These are phyloP conservation scores for Diaporthe sp. DNA, from an alignment of 2,329 filamentous ascomycete genomes.

Conservation along the genomic window DNA sequence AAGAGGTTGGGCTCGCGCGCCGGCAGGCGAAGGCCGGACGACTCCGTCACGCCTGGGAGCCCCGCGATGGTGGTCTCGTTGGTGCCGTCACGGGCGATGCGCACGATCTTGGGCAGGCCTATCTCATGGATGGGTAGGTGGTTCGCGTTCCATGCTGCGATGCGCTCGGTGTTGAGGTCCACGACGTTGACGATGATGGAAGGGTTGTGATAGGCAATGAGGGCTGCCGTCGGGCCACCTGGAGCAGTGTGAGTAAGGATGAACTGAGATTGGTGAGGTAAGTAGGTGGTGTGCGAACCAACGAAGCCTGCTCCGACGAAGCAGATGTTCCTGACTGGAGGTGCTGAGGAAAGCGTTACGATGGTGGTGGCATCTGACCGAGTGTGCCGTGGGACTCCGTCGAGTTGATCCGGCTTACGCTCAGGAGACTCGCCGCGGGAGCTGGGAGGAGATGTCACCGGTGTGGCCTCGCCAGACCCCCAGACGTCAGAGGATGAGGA, in stretches of 20 bases:
- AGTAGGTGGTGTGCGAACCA: conserved; percentile 55
- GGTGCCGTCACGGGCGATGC: conserved; percentile 58
- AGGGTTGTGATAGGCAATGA: conserved; percentile 72
- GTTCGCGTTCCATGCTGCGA: conserved; percentile 70
- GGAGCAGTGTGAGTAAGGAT: conserved; percentile 14
- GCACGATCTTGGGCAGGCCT: conserved; percentile 67
- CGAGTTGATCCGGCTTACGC: conserved; percentile 40
- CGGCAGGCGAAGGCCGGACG: conserved; percentile 43
- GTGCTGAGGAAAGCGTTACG: conserved; percentile 4
- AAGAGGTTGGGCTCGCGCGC: conserved; percentile 66
- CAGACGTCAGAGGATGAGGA: conserved; percentile 33
- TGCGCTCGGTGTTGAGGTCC: conserved; percentile 67
- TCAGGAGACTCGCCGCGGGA: conserved; percentile 46
- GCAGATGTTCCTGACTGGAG: conserved; percentile 59
- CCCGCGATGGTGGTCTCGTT: conserved; percentile 47
- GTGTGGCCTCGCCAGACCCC: conserved; percentile 40
- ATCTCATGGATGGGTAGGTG: conserved; percentile 73
- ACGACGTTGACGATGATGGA: conserved; percentile 71
- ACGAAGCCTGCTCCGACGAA: conserved; percentile 73
- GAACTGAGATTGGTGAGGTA: not conserved
- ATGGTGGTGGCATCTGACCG: conserved; percentile 26
- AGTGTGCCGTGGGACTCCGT: conserved; percentile 1
- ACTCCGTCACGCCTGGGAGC: conserved; percentile 25
- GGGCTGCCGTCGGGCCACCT: conserved; percentile 72
- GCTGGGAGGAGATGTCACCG: conserved; percentile 47